Evolutionary conservation across 1,284 basidiomycete genomes (phyloP), one percentile per base, ranked within the genome.

Genomic region (Moniliophthora roreri): DNA sequence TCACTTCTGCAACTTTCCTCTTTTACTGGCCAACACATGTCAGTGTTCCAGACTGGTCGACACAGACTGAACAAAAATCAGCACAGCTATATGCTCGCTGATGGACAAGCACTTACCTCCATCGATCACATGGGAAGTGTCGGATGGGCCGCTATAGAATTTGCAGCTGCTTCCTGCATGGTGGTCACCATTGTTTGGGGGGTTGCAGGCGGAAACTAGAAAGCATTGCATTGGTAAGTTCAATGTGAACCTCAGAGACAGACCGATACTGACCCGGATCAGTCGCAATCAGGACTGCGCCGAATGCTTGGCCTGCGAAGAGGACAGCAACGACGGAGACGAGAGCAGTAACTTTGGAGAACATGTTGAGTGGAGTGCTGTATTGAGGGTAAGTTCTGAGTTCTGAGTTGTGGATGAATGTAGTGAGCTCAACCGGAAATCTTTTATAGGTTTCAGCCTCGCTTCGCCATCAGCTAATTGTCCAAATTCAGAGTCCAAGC

Each of bases 161-260:
- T 50, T 50, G 48, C 48, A 50, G 13, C 48, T 50, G 36, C 48
- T 50, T 9, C 48, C 48, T 2, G 36, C 48, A 15, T 37, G 15
- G 23, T 50, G 48, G 21, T 39, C 36, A 3, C 20, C 23, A 21
- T 50, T 50, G 48, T 50, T 39, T 13, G 48, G 48, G 15, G 48
- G 48, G 4, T 24, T 24, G 18, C 48, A 50, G 24, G 48, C 48
- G 9, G 48, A 38, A 15, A 50, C 48, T 50, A n/a, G 34, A 11
- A n/a, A 18, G 21, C 8, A 26, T 13, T 3, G n/a, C 6, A n/a
- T 7, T 2, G 26, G 45, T 34, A 7, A 18, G 24, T 13, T 45
- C 24, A 32, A 15, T 32, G 11, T 45, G 5, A 4, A 8, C 26
- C 16, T 13, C 5, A 5, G 21, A 34, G 16, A 10, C 16, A 35